These are phyloP conservation scores for Dioscorea zingiberensis DNA, from an alignment of 106 monocot genomes.

Conservation along the genomic window DNA sequence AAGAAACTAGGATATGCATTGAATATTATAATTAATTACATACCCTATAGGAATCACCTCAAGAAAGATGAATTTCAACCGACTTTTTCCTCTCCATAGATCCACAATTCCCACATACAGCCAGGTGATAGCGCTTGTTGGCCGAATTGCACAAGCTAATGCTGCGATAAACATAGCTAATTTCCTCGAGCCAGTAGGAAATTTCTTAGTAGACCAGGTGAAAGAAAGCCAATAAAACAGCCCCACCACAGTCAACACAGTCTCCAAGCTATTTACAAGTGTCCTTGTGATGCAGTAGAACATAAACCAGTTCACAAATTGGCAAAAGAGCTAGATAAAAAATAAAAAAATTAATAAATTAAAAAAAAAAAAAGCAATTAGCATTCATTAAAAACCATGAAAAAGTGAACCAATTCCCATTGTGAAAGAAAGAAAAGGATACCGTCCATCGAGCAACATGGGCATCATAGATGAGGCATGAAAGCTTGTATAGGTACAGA, in stretches of 20 bases:
- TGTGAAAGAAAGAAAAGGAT: conserved; percentile 41
- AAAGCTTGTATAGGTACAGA: conserved; percentile 81
- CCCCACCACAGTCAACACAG: conserved; percentile 59
- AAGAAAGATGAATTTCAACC: conserved; percentile 52
- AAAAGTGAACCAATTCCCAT: not conserved
- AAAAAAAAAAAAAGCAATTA: not conserved
- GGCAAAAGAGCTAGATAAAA: conserved; percentile 63
- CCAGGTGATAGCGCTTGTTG: conserved; percentile 96
- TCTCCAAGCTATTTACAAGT: conserved; percentile 82
- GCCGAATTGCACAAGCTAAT: conserved; percentile 80
- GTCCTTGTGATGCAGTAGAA: conserved; percentile 91
- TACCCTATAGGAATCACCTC: conserved; percentile 92
- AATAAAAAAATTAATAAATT: conserved; percentile 27
- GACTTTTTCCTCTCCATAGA: conserved; percentile 26
- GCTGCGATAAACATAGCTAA: conserved; percentile 61
- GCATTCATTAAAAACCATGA: no score
- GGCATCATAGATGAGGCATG: conserved; percentile 51
- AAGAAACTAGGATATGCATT: not conserved
- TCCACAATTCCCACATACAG: conserved; percentile 76
- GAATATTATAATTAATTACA: conserved; percentile 7
- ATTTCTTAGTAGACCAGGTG: conserved; percentile 21
- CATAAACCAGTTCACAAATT: conserved; percentile 90
- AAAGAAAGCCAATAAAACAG: conserved; percentile 76
- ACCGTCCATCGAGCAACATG: conserved; percentile 83
- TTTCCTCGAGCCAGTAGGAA: conserved; percentile 46